A percentile compares a stretch with the other conserved stretches of the same genome.
Conservation (phyloP, 805 yeast genomes). For the Henningerozyma blattae region DNA sequence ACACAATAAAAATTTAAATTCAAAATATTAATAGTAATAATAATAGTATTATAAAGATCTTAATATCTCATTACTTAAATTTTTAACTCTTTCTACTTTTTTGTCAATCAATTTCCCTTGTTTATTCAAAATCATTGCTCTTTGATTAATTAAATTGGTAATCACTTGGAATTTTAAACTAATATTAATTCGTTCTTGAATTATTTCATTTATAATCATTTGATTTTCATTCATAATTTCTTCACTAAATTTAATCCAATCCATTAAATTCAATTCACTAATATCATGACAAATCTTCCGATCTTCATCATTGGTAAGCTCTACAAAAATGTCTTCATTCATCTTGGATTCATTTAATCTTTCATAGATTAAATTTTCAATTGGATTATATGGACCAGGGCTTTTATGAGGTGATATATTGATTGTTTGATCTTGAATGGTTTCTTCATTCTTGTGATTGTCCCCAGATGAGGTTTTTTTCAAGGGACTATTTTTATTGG, state of each 20-base stretch:
- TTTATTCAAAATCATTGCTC: slow-evolving; percentile 23
- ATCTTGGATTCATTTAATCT: too few species aligned
- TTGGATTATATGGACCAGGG: neutral
- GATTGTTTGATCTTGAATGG: too few species aligned
- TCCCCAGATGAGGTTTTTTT: too few species aligned
- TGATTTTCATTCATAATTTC: slow-evolving; percentile 24
- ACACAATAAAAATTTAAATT: neutral
- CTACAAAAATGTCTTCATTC: neutral
- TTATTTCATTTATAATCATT: slow-evolving; percentile 23
- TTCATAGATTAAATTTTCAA: neutral
- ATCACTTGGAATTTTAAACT: slow-evolving; percentile 29
- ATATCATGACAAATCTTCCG: neutral
- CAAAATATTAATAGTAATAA: neutral
- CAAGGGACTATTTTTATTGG: too few species aligned
- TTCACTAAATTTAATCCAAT: slow-evolving; percentile 31
- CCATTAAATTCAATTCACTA: slow-evolving; percentile 5
- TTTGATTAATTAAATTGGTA: slow-evolving; percentile 26
- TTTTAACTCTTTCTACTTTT: slow-evolving; percentile 27
- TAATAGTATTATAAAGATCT: slow-evolving; percentile 18
- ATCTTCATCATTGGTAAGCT: neutral
- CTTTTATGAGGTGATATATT: too few species aligned
- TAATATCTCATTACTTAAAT: slow-evolving; percentile 31
- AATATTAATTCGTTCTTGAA: slow-evolving; percentile 29
- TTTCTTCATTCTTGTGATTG: too few species aligned
- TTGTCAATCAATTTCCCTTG: slow-evolving; percentile 24